phyloP scores from a whole-genome alignment of 2,329 filamentous ascomycete genomes.

The Plectosphaerella plurivora region DNA sequence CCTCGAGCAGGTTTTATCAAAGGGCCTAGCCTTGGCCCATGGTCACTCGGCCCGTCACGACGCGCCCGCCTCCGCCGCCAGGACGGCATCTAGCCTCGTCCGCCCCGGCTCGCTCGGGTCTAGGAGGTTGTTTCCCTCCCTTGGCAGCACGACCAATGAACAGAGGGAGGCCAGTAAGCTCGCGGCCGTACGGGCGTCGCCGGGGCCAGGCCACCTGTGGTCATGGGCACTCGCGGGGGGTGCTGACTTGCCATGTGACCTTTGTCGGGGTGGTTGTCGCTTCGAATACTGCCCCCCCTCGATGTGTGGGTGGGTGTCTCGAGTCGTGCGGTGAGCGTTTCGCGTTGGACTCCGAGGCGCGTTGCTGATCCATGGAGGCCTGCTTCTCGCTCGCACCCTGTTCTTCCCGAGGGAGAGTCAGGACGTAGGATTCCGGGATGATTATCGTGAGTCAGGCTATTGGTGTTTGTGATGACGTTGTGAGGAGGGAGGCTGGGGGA shows the following conservation, averaged over 20 bases:
- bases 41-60: slow-evolving; percentile 1
- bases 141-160: too few species aligned
- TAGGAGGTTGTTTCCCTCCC: too few species aligned
- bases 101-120: too few species aligned
- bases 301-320: slow-evolving; percentile 12
- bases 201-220: slow-evolving; percentile 8
- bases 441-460: too few species aligned
- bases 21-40: neutral
- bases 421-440: too few species aligned
- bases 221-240: slow-evolving; percentile 3
- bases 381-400: neutral
- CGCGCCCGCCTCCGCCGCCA: neutral
- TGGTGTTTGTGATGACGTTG: too few species aligned
- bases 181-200: neutral
- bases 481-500: too few species aligned
- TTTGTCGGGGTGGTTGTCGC: neutral
- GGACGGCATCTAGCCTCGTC: slow-evolving; percentile 1
- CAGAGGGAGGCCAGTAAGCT: neutral
- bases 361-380: too few species aligned
- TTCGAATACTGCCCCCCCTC: slow-evolving; percentile 1
- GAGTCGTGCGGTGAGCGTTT: neutral
- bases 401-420: neutral
- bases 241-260: slow-evolving; percentile 13
- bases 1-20: neutral
- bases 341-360: neutral